phyloP scores from a whole-genome alignment of 2,329 filamentous ascomycete genomes.

The Triangularia verruculosa region DNA sequence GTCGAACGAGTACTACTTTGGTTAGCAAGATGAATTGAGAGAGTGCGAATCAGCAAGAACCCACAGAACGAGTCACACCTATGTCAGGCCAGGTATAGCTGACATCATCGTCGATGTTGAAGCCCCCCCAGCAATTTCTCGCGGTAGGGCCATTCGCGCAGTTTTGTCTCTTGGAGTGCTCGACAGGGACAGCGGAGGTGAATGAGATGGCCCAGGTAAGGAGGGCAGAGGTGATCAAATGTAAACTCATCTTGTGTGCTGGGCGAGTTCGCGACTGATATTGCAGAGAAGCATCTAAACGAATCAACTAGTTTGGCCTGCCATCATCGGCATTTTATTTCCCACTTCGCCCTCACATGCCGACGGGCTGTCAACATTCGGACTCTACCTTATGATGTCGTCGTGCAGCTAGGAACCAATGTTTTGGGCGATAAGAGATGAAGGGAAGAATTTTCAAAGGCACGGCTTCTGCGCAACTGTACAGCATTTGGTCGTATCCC shows the following conservation, averaged over 20 bases:
- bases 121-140: constrained; percentile 5
- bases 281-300: neutral
- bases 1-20: constrained; percentile 3
- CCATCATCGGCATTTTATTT: neutral
- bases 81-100: constrained; percentile 1
- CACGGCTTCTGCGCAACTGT: neutral
- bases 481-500: neutral
- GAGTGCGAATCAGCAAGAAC: neutral
- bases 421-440: neutral
- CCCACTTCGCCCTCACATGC: neutral
- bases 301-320: neutral
- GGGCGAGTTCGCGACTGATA: neutral
- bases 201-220: neutral
- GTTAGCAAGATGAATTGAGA: neutral
- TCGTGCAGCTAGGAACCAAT: neutral
- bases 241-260: neutral
- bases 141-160: neutral
- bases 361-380: too few relatives aligned
- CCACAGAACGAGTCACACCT: constrained; percentile 6
- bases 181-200: neutral
- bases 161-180: neutral
- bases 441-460: neutral
- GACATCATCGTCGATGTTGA: constrained; percentile 4
- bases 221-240: neutral
- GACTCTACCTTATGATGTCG: neutral